Evolutionary conservation across 208 protist species (phyloP), one percentile per base, ranked within the genome.

Genomic region (Trypanosomatidae sp.): DNA sequence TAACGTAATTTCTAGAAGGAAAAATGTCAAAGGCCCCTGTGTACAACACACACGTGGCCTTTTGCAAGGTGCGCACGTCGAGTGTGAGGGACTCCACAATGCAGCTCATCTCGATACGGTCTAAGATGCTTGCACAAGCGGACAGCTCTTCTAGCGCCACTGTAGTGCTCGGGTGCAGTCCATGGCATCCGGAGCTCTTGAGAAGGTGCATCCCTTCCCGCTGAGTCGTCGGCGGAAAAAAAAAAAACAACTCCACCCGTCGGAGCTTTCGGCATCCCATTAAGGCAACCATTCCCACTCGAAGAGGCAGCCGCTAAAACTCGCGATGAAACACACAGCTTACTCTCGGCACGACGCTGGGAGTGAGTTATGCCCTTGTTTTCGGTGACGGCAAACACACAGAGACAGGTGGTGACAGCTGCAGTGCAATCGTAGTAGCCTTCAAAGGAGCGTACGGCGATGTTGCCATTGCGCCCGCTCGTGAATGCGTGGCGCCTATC

Each of bases 51-150:
- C 43, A 56, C 50, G 81, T 69, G 12, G 64, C 46, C 66, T 74
- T 62, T 46, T 82, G 86, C 47, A 88, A 44, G 39, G 82, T 71
- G 59, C 77, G 68, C 30, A 83, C 41, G 36, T 91, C 81, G 0
- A 77, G 55, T 59, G 78, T 75, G 53, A 86, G 69, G 22, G 77
- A 85, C 41, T 74, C 69, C 8, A 82, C 74, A 66, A 86, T 88
- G 62, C 81, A 87, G 62, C 83, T 88, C 30, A 91, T 74, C 66
- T 86, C 86, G 28, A 91, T 72, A 53, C 84, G 39, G 46, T 88
- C 69, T 1, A 73, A 66, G 19, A 91, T 22, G 19, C 17, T 7
- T 4, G 47, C 69, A 6, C n/a, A 17, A 6, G 49, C 62, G 2
- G 71, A 30, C 30, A 88, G 59, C 1, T 55, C 41, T 15, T 53